Conservation (phyloP, 441 rosid species). For the Populus hybrid region DNA sequence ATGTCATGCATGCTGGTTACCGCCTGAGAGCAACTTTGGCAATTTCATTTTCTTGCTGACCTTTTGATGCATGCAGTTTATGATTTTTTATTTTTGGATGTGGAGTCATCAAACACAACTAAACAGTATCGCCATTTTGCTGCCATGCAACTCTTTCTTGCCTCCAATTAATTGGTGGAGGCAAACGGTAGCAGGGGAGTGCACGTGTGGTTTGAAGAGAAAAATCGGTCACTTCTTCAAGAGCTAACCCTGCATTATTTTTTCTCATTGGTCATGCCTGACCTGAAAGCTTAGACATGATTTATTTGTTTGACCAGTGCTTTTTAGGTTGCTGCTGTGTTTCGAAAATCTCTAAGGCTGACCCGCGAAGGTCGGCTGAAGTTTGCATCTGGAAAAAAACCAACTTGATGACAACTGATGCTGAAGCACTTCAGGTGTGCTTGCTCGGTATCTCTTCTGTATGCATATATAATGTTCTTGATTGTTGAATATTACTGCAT, state of each 20-base stretch:
- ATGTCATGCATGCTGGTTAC: slow-evolving; percentile 96
- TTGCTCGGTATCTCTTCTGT: slow-evolving; percentile 9
- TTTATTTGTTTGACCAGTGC: neutral
- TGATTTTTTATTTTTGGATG: neutral
- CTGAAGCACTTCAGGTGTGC: slow-evolving; percentile 92
- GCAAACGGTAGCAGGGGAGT: neutral
- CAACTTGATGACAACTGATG: slow-evolving; percentile 98
- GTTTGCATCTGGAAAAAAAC: slow-evolving; percentile 94
- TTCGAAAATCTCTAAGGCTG: slow-evolving; percentile 88
- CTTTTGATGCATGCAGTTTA: slow-evolving; percentile 12
- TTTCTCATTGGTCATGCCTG: neutral
- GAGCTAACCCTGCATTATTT: neutral
- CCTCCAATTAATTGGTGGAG: neutral
- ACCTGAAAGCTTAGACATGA: neutral
- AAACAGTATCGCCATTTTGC: neutral
- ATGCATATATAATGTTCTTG: slow-evolving; percentile 1
- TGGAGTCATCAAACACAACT: neutral
- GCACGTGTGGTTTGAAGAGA: neutral
- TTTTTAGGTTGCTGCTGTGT: slow-evolving; percentile 92
- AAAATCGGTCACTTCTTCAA: neutral
- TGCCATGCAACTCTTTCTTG: neutral
- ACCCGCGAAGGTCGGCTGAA: slow-evolving; percentile 87
- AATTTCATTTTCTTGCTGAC: slow-evolving; percentile 29
- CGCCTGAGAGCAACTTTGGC: slow-evolving; percentile 95
- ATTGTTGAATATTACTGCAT: slow-evolving; percentile 4